Percentiles rank a stretch among this genome's conserved stretches.
Evolutionary conservation across 2,329 filamentous ascomycete genomes (phyloP).

Genomic region (Ophiostoma tasmaniense): DNA sequence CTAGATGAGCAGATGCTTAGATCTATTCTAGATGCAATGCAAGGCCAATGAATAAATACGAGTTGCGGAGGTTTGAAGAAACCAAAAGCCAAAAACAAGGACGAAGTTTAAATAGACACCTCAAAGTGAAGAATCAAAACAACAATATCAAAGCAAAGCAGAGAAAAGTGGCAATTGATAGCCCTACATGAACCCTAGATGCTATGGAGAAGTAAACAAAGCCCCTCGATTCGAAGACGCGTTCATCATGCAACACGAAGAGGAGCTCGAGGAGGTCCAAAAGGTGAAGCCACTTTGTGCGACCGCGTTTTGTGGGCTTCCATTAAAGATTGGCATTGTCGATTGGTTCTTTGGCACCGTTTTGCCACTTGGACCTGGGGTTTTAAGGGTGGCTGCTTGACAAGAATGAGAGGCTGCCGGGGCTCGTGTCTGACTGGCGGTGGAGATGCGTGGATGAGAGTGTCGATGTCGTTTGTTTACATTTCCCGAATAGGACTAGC

Average conservation of each 20-base stretch:
- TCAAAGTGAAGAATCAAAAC: background rate
- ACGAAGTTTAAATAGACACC: too few species aligned
- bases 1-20: too few species aligned
- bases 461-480: constrained; percentile 8
- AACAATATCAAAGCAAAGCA: background rate
- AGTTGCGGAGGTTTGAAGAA: too few species aligned
- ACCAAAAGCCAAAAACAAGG: too few species aligned
- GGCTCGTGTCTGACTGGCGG: constrained; percentile 1
- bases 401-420: constrained; percentile 4
- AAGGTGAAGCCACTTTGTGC: background rate
- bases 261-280: background rate
- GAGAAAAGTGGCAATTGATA: background rate
- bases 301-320: constrained; percentile 7
- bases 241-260: background rate
- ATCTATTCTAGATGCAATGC: background rate
- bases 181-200: background rate
- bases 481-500: background rate
- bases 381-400: background rate
- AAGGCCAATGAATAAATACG: background rate
- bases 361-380: background rate
- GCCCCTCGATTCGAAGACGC: background rate
- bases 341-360: background rate
- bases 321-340: background rate
- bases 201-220: constrained; percentile 1
- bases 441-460: background rate